Conservation (phyloP, 2,329 filamentous ascomycete genomes). For the Cytospora piceicola region DNA sequence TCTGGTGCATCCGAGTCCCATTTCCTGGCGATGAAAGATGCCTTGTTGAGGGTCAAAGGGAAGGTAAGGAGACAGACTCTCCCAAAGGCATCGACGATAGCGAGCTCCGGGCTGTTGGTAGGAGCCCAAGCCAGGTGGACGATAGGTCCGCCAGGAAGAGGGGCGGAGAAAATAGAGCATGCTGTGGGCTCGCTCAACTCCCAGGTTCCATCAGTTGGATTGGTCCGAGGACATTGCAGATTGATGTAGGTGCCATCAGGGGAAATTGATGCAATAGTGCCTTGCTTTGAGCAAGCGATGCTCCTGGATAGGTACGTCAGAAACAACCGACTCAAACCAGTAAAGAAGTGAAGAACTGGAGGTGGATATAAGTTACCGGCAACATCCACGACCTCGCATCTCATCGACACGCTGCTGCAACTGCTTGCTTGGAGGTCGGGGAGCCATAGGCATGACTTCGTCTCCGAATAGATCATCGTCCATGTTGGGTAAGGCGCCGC, state of each 20-base stretch:
- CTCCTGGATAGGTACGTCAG: constrained; percentile 55
- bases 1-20: constrained; percentile 71
- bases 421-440: constrained; percentile 64
- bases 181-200: constrained; percentile 72
- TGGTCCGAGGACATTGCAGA: constrained; percentile 72
- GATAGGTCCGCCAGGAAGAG: constrained; percentile 67
- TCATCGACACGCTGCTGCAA: constrained; percentile 77
- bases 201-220: constrained; percentile 74
- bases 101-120: constrained; percentile 75
- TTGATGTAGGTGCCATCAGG: constrained; percentile 71
- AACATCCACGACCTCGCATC: constrained; percentile 74
- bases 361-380: constrained; percentile 64
- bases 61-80: constrained; percentile 76
- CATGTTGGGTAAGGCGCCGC: constrained; percentile 67
- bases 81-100: constrained; percentile 79
- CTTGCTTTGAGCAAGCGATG: constrained; percentile 85
- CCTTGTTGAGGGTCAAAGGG: constrained; percentile 72
- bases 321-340: background rate
- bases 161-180: constrained; percentile 62
- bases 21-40: constrained; percentile 59
- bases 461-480: constrained; percentile 59
- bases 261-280: constrained; percentile 81
- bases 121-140: constrained; percentile 83
- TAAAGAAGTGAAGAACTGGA: constrained; percentile 7
- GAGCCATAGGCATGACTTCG: constrained; percentile 40